Evolutionary conservation across 192 early-diverging fungal genomes (phyloP), one percentile per base, ranked within the genome.

Genomic region (Podila clonocystis): DNA sequence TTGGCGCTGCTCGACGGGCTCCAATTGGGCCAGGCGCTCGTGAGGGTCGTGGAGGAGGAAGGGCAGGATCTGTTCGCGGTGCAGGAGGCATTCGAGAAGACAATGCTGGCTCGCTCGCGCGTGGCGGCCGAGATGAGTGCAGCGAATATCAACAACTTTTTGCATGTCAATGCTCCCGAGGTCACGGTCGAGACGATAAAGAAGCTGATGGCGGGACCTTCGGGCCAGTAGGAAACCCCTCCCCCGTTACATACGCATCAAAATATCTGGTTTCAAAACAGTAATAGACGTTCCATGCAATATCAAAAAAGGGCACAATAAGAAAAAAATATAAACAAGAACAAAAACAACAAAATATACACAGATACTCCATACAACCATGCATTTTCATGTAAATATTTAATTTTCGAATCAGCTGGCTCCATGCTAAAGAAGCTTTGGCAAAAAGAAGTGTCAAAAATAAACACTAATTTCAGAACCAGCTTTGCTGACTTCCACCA

Each of bases 1-100:
- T 58, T 82, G 63, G 86, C 86, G 9, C 50, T 85, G 62, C 55
- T 71, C 57, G 84, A 85, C 31, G 84, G 68, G 8, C 52, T 65
- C n/a, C 63, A 78, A 3, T 17, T 78, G 22, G 75, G 63, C 11
- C 63, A 38, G 9, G 49, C 58, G 5, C 52, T 77, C 4, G 57
- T 48, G 45, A 61, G 50, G 38, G 58, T 49, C 24, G 28, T 69
- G 4, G 26, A 69, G 26, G 45, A 69, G 15, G 45, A 52, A 9
- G 52, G 59, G 9, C 5, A 63, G 61, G 64, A 82, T 45, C 65
- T 74, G 15, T 50, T 38, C 0, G 9, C 24, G 8, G 38, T 34
- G 19, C 49, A 73, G 17, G 29, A 73, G 50, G 19, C 19, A 2
- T 82, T 66, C 50, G 78, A 82, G 29, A 67, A 66, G 12, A 30